These are phyloP conservation scores for Acanthamoeba culbertsoni DNA, from an alignment of 208 protist species.

Conservation along the genomic window DNA sequence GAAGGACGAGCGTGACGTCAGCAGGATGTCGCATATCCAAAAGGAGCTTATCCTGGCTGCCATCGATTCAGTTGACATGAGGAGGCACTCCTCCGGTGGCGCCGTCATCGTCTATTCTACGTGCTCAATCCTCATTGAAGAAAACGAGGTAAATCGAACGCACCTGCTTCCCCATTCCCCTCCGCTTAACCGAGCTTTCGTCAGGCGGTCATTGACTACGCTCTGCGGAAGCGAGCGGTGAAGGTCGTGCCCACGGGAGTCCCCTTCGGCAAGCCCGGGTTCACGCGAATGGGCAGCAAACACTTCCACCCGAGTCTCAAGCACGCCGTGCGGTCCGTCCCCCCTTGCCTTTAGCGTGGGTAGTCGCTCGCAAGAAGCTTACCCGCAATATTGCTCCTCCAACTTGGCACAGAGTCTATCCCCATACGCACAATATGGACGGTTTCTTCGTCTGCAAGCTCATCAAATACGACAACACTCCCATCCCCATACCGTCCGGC, in stretches of 20 bases:
- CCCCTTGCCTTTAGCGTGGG: background rate
- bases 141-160: background rate
- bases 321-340: constrained; percentile 65
- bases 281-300: constrained; percentile 65
- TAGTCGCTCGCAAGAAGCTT: too few species aligned
- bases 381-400: too few species aligned
- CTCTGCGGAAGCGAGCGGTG: constrained; percentile 90
- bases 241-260: constrained; percentile 92
- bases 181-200: constrained; percentile 66
- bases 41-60: constrained; percentile 84
- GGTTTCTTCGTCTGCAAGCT: constrained; percentile 99
- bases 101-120: constrained; percentile 93
- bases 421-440: constrained; percentile 99
- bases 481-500: background rate
- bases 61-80: constrained; percentile 63
- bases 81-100: constrained; percentile 78
- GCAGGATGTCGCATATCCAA: constrained; percentile 14
- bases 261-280: constrained; percentile 72
- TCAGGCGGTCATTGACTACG: constrained; percentile 98
- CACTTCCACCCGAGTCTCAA: constrained; percentile 79
- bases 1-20: background rate
- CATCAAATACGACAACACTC: constrained; percentile 89
- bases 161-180: background rate
- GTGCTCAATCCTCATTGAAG: constrained; percentile 85
- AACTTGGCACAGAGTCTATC: constrained; percentile 88